phyloP scores from a whole-genome alignment of 2,329 filamentous ascomycete species.

The Aspergillus brunneoviolaceus region DNA sequence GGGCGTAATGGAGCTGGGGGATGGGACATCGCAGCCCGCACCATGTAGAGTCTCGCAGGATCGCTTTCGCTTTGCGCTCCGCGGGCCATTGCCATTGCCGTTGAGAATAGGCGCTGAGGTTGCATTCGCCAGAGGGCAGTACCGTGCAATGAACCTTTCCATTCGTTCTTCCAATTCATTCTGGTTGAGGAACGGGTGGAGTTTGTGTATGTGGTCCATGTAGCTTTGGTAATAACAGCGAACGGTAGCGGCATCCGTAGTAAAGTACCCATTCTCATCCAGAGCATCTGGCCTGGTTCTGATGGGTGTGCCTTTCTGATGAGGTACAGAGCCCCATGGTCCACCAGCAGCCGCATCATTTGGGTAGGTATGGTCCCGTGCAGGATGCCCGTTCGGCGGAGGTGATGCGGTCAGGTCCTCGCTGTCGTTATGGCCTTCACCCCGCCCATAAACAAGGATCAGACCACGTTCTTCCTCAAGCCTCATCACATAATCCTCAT shows the following conservation, averaged over 20 bases:
- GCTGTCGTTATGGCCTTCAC: slow-evolving; percentile 67
- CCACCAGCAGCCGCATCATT: slow-evolving; percentile 48
- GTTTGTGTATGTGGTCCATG: slow-evolving; percentile 59
- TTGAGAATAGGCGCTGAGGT: slow-evolving; percentile 5
- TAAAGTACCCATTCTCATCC: slow-evolving; percentile 51
- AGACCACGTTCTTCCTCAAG: slow-evolving; percentile 72
- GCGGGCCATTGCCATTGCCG: slow-evolving; percentile 22
- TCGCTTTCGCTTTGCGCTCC: slow-evolving; percentile 40
- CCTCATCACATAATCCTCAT: slow-evolving; percentile 71
- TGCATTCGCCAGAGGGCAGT: slow-evolving; percentile 39
- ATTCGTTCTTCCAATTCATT: slow-evolving; percentile 54
- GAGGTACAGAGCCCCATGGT: slow-evolving; percentile 51
- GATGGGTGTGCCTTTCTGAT: slow-evolving; percentile 27
- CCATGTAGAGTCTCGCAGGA: slow-evolving; percentile 33
- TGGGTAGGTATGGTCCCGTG: slow-evolving; percentile 28
- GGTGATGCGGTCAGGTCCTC: slow-evolving; percentile 44
- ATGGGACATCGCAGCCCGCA: slow-evolving; percentile 25
- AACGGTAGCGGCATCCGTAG: slow-evolving; percentile 54
- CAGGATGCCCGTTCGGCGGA: slow-evolving; percentile 20
- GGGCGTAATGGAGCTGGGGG: slow-evolving; percentile 15
- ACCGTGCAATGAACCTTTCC: slow-evolving; percentile 50
- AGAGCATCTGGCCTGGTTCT: slow-evolving; percentile 49
- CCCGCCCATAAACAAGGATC: slow-evolving; percentile 73
- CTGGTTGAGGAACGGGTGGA: slow-evolving; percentile 64
- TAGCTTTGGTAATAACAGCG: slow-evolving; percentile 56